Conservation (phyloP, 371 early-diverging fungal species). For the Apophysomyces ossiformis region DNA sequence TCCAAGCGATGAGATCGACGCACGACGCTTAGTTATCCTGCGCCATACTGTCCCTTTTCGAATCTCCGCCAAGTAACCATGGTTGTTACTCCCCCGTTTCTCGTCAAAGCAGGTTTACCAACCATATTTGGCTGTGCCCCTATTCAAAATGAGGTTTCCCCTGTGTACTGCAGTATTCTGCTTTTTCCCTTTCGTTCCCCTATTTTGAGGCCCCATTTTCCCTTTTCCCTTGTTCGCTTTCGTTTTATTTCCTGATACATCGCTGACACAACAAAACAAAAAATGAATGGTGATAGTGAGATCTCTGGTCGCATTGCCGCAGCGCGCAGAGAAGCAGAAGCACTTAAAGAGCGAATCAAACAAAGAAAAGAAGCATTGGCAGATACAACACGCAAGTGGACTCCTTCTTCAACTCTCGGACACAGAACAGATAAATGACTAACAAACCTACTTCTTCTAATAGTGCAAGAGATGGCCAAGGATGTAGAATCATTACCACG, state of each 20-base stretch:
- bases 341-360: constrained; percentile 93
- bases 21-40: background rate
- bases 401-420: background rate
- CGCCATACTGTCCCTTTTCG: background rate
- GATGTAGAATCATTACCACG: constrained; percentile 88
- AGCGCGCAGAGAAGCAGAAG: constrained; percentile 95
- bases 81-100: background rate
- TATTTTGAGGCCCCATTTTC: background rate
- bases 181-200: constrained; percentile 10
- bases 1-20: background rate
- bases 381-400: constrained; percentile 86
- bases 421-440: background rate
- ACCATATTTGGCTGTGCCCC: constrained; percentile 6
- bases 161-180: constrained; percentile 8
- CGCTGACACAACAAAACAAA: background rate
- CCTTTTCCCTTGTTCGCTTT: constrained; percentile 9
- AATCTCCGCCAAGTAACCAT: constrained; percentile 6
- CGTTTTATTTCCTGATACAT: constrained; percentile 6
- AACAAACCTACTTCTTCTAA: background rate
- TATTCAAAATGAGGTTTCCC: constrained; percentile 7
- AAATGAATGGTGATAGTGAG: constrained; percentile 48
- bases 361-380: constrained; percentile 89
- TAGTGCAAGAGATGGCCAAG: constrained; percentile 57
- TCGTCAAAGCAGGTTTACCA: constrained; percentile 9
- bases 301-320: constrained; percentile 87